Conservation (phyloP, 768 basidiomycete genomes). For the Tricholoma terreum region DNA sequence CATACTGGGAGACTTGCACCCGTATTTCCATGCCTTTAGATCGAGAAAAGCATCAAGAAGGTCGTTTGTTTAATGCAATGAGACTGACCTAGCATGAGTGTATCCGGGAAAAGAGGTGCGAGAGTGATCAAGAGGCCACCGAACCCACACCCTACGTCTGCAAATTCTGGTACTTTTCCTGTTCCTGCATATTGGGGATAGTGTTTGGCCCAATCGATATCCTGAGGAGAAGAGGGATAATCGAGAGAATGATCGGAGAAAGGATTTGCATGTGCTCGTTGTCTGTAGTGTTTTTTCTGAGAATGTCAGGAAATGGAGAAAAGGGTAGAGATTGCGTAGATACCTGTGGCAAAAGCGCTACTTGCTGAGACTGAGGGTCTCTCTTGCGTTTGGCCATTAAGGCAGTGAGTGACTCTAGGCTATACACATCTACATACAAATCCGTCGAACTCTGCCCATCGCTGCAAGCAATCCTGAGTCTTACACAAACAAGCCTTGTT, state of each 20-base stretch:
- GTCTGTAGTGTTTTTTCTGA: constrained; percentile 82
- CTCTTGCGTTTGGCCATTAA: constrained; percentile 36
- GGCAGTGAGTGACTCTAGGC: too few species aligned
- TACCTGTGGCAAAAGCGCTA: constrained; percentile 50
- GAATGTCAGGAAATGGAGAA: constrained; percentile 1
- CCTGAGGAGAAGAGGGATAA: constrained; percentile 75
- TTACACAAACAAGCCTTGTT: too few species aligned
- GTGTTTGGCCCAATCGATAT: constrained; percentile 79
- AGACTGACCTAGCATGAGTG: constrained; percentile 82
- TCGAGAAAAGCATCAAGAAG: constrained; percentile 1
- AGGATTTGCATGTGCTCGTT: constrained; percentile 82
- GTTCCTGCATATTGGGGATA: constrained; percentile 67
- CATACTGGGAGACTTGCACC: constrained; percentile 94
- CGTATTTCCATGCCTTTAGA: constrained; percentile 91
- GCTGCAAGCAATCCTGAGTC: too few species aligned
- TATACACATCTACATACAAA: too few species aligned
- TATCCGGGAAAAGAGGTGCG: constrained; percentile 88
- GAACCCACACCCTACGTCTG: constrained; percentile 97
- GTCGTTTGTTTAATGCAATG: constrained; percentile 3
- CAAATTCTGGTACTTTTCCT: constrained; percentile 82
- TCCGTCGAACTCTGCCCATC: too few species aligned
- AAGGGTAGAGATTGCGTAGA: background rate
- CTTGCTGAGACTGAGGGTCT: constrained; percentile 14
- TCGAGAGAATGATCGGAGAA: constrained; percentile 87
- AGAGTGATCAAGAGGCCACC: constrained; percentile 89